Evolutionary conservation across 805 yeast genomes (phyloP), one percentile per base, ranked within the genome.

Genomic region (Yarrowia sp.): DNA sequence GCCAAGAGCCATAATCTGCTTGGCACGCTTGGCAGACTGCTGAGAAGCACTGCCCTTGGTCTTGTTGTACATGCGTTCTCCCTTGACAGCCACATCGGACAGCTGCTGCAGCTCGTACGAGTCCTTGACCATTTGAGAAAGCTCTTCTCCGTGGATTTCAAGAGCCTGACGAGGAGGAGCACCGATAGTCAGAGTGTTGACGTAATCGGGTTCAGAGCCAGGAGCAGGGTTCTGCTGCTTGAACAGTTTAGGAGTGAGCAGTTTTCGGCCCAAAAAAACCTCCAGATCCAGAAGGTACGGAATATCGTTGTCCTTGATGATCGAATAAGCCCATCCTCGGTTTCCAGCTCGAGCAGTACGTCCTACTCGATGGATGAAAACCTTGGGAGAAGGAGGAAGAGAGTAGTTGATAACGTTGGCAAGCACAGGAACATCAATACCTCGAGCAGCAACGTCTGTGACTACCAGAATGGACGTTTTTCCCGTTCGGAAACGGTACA

Each of bases 291-390:
- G 80, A 62, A 95, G 76, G 71, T 93, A 95, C 11, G 99, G 97
- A 65, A 93, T 77, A 74, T 95, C 99, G 64, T 84, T 81, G 68
- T 92, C 96, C 66, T 86, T 82, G 8, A 92, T 88, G 67, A 95
- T 84, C 2, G 97, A 88, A 74, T 90, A 95, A 0, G 99, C 99
- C 96, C 98, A 92, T 73, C 99, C 99, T 70, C 83, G 85, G 74
- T 91, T 88, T 74, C 99, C 99, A 9, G 99, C 99, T 82, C 99
- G 89, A 11, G 99, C 99, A 51, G 99, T 95, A 82, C 99, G 87
- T 76, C 99, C 99, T 52, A 95, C 98, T 78, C 99, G 86, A 77
- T 95, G 99, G 65, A 95, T 84, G 76, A 95, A 95, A 66, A 93
- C 89, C 76, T 96, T 95, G 4, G 98, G 91, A 1, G 96, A 87